Conservation (phyloP, 352 stramenopile species). For the Phytophthora pinifolia region DNA sequence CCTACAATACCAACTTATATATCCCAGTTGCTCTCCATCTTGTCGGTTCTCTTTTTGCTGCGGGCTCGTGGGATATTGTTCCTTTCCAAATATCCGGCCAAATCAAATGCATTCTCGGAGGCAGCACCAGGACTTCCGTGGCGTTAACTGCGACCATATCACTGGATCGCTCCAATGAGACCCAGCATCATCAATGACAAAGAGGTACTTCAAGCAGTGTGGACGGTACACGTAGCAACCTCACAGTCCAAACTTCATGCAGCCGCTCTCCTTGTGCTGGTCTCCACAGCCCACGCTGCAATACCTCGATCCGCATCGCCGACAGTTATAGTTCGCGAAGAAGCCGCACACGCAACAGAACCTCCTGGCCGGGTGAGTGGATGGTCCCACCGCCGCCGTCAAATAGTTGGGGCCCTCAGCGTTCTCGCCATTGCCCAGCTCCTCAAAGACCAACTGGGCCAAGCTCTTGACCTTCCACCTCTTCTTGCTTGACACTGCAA, state of each 20-base stretch:
- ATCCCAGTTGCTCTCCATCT: too few species aligned
- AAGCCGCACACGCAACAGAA: conserved; percentile 90
- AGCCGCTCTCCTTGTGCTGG: conserved; percentile 89
- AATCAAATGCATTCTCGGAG: too few species aligned
- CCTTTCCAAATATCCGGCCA: too few species aligned
- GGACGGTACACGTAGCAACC: conserved; percentile 2
- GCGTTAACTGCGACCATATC: too few species aligned
- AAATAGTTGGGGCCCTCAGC: conserved; percentile 63
- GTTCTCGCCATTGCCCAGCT: conserved; percentile 41
- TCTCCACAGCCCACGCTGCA: conserved; percentile 84
- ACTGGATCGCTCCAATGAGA: too few species aligned
- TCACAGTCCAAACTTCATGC: conserved; percentile 87
- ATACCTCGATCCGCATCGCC: conserved; percentile 54
- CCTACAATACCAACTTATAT: too few species aligned
- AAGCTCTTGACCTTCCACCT: conserved; percentile 89
- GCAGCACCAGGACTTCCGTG: too few species aligned
- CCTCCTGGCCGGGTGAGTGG: conserved; percentile 58
- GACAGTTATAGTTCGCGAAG: conserved; percentile 79
- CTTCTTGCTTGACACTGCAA: conserved; percentile 21
- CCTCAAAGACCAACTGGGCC: conserved; percentile 86
- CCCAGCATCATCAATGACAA: too few species aligned
- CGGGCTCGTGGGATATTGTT: too few species aligned
- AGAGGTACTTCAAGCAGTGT: too few species aligned
- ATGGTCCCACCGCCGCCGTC: conserved; percentile 58
- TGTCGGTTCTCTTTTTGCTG: too few species aligned